These are phyloP conservation scores for Carex cristatella DNA, from an alignment of 176 grass and related monocot genomes.

Conservation along the genomic window DNA sequence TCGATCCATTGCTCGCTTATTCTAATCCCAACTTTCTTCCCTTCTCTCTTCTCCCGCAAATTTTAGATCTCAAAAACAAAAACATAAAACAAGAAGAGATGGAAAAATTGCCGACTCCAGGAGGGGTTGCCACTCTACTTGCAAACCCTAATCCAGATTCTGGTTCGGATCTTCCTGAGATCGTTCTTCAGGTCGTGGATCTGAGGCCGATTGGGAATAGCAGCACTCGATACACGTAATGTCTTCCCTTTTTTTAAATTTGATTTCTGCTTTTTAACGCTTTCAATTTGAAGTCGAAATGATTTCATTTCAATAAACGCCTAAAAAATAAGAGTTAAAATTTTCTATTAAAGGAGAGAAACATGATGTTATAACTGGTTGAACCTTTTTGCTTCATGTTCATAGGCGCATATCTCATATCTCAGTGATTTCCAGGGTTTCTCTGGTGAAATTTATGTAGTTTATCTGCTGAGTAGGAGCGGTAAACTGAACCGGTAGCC, in stretches of 20 bases:
- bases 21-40: background rate
- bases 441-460: background rate
- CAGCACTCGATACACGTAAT: slow-evolving; percentile 68
- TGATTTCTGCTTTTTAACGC: background rate
- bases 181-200: slow-evolving; percentile 88
- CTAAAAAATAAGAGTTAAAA: background rate
- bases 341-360: background rate
- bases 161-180: slow-evolving; percentile 33
- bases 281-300: background rate
- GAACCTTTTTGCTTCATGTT: background rate
- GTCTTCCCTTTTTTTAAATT: background rate
- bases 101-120: slow-evolving; percentile 41
- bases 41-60: background rate
- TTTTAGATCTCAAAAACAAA: slow-evolving; percentile 1
- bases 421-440: background rate
- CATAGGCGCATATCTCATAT: background rate
- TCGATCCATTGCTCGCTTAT: background rate
- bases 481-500: background rate
- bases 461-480: background rate
- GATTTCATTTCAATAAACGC: background rate
- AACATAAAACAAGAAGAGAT: slow-evolving; percentile 5
- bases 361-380: background rate
- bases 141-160: slow-evolving; percentile 42
- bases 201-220: slow-evolving; percentile 69
- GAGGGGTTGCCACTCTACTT: slow-evolving; percentile 48